phyloP scores from a whole-genome alignment of 331 rosid species.

The Cydonia oblonga region DNA sequence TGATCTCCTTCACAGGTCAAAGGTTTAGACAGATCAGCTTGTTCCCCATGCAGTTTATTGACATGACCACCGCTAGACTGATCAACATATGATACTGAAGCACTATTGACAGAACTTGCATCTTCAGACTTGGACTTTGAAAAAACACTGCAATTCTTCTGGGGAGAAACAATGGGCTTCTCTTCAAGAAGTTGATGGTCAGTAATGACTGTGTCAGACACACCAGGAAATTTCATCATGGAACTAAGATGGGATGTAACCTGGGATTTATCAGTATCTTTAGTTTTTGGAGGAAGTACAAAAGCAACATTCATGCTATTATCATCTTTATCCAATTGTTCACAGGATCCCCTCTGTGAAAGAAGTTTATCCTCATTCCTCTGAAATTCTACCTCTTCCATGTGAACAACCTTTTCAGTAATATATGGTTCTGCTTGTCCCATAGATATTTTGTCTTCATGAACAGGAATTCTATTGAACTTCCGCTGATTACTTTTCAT shows the following conservation, averaged over 20 bases:
- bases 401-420: slow-evolving; percentile 11
- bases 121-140: slow-evolving; percentile 15
- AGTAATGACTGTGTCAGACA: background rate
- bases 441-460: slow-evolving; percentile 1
- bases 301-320: slow-evolving; percentile 1
- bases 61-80: slow-evolving; percentile 11
- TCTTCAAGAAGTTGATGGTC: slow-evolving; percentile 22
- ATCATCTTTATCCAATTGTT: slow-evolving; percentile 22
- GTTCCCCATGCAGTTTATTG: slow-evolving; percentile 13
- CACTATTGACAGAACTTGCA: background rate
- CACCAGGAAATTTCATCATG: background rate
- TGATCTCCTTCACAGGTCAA: slow-evolving; percentile 11
- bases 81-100: slow-evolving; percentile 2
- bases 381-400: slow-evolving; percentile 20
- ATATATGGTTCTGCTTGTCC: slow-evolving; percentile 21
- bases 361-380: slow-evolving; percentile 10
- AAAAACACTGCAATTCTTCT: slow-evolving; percentile 14
- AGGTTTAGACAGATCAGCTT: slow-evolving; percentile 20
- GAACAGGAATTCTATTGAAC: slow-evolving; percentile 11
- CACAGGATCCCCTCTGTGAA: slow-evolving; percentile 7
- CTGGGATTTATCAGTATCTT: slow-evolving; percentile 7
- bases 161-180: slow-evolving; percentile 1
- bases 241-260: background rate
- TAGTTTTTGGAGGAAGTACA: background rate
- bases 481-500: slow-evolving; percentile 10